Conservation (phyloP, 192 early-diverging fungal species). For the Physocladia obscura region DNA sequence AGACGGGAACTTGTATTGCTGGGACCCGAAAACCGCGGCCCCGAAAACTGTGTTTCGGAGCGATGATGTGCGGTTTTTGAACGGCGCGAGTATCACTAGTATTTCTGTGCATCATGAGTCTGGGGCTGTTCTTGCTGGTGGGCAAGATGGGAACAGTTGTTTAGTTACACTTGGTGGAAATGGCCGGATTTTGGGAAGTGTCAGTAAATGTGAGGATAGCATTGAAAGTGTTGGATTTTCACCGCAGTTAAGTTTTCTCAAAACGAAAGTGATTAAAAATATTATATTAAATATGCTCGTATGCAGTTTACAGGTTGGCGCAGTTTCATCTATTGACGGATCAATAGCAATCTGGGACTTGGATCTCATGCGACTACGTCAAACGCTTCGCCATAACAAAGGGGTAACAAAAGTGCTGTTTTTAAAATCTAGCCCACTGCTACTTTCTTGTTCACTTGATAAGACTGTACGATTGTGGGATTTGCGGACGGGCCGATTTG, state of each 20-base stretch:
- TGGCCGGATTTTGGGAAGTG: conserved; percentile 58
- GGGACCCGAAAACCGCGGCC: conserved; percentile 82
- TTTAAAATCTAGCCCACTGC: conserved; percentile 64
- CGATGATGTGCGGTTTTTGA: conserved; percentile 80
- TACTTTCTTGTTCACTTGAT: conserved; percentile 80
- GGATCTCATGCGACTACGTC: conserved; percentile 76
- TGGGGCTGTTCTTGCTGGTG: conserved; percentile 78
- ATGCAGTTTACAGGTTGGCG: conserved; percentile 68
- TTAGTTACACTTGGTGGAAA: conserved; percentile 59
- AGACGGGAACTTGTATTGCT: not conserved
- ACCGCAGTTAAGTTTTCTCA: conserved; percentile 25
- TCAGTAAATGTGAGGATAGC: conserved; percentile 82
- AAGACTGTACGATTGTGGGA: conserved; percentile 87
- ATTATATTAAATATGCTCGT: not conserved
- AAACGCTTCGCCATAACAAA: conserved; percentile 77
- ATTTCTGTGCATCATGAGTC: conserved; percentile 75
- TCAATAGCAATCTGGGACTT: conserved; percentile 90
- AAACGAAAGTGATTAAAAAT: not conserved
- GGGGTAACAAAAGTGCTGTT: conserved; percentile 80
- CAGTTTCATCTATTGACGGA: conserved; percentile 87
- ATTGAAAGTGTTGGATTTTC: conserved; percentile 87
- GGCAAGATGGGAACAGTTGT: conserved; percentile 72
- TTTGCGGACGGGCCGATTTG: conserved; percentile 76
- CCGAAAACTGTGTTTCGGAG: conserved; percentile 61
- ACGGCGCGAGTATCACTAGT: conserved; percentile 73